Conservation (phyloP, 169 alveolate species). For the Cryptosporidium meleagridis region DNA sequence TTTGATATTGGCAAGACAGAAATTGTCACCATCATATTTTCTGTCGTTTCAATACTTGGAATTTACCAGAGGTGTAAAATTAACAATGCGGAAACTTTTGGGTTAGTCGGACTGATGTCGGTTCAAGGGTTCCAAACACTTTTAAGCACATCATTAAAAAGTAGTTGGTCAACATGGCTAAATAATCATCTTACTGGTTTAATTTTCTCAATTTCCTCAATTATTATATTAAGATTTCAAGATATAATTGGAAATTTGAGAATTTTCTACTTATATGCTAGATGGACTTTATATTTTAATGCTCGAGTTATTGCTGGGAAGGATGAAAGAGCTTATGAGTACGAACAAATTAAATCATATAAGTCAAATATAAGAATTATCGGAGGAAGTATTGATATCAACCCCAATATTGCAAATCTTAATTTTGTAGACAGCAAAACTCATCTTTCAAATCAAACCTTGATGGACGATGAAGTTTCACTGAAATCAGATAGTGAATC, state of each 20-base stretch:
- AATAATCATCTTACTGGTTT: slow-evolving; percentile 6
- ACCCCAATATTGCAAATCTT: background rate
- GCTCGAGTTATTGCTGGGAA: background rate
- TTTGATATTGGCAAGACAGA: slow-evolving; percentile 33
- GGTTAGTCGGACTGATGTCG: slow-evolving; percentile 30
- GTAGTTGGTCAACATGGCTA: background rate
- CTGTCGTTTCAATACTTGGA: slow-evolving; percentile 63
- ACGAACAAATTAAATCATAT: slow-evolving; percentile 18
- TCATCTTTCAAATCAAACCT: background rate
- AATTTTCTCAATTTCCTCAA: slow-evolving; percentile 2
- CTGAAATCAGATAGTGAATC: slow-evolving; percentile 15
- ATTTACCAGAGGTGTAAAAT: slow-evolving; percentile 63
- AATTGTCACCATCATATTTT: slow-evolving; percentile 1
- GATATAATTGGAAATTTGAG: slow-evolving; percentile 31
- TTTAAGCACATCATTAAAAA: slow-evolving; percentile 30
- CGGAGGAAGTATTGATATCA: slow-evolving; percentile 38
- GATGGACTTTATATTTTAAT: slow-evolving; percentile 33
- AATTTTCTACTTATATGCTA: slow-evolving; percentile 37
- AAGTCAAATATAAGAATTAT: slow-evolving; percentile 54
- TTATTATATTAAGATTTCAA: slow-evolving; percentile 18
- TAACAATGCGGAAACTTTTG: slow-evolving; percentile 42
- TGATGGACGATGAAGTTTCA: background rate
- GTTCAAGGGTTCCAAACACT: slow-evolving; percentile 63
- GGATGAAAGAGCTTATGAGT: slow-evolving; percentile 6
- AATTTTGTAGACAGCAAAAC: background rate